Percentiles rank a stretch among this genome's conserved stretches.
These are phyloP conservation scores for Vicia faba DNA, from an alignment of 306 rosid species.

Conservation along the genomic window DNA sequence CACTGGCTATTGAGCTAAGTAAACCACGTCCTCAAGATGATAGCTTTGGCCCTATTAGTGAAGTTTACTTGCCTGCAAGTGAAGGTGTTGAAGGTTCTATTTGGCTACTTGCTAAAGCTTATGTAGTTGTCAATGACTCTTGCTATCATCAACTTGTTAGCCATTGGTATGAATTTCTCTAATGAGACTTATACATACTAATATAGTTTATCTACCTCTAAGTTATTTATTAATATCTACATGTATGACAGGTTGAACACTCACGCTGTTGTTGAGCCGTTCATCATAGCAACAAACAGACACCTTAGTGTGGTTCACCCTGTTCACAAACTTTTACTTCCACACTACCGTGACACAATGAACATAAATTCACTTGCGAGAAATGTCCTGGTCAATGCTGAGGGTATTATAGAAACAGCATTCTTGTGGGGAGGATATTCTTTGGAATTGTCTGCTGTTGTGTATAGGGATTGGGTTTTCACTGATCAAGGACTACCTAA, in stretches of 20 bases:
- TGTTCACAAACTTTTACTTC: slow-evolving; percentile 41
- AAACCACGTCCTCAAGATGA: slow-evolving; percentile 61
- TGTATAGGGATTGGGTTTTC: slow-evolving; percentile 45
- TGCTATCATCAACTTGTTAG: slow-evolving; percentile 75
- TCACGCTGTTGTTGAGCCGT: slow-evolving; percentile 82
- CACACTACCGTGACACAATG: slow-evolving; percentile 53
- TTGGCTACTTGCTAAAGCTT: slow-evolving; percentile 81
- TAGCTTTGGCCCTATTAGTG: slow-evolving; percentile 49
- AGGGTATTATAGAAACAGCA: slow-evolving; percentile 46
- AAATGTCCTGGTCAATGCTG: slow-evolving; percentile 44
- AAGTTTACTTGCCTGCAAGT: slow-evolving; percentile 54
- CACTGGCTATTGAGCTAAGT: slow-evolving; percentile 70
- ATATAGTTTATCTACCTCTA: background rate
- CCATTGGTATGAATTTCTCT: slow-evolving; percentile 53
- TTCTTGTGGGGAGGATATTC: slow-evolving; percentile 42
- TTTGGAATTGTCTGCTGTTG: slow-evolving; percentile 45
- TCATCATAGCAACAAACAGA: slow-evolving; percentile 48
- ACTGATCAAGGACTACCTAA: slow-evolving; percentile 44
- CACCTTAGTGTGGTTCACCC: slow-evolving; percentile 51
- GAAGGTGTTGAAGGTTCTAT: slow-evolving; percentile 56
- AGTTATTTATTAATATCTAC: background rate
- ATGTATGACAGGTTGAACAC: slow-evolving; percentile 62
- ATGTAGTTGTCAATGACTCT: slow-evolving; percentile 66
- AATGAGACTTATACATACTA: background rate
- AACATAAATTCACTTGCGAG: slow-evolving; percentile 45